Conservation (phyloP, 2,329 filamentous ascomycete genomes). For the Cercospora brassicicola region DNA sequence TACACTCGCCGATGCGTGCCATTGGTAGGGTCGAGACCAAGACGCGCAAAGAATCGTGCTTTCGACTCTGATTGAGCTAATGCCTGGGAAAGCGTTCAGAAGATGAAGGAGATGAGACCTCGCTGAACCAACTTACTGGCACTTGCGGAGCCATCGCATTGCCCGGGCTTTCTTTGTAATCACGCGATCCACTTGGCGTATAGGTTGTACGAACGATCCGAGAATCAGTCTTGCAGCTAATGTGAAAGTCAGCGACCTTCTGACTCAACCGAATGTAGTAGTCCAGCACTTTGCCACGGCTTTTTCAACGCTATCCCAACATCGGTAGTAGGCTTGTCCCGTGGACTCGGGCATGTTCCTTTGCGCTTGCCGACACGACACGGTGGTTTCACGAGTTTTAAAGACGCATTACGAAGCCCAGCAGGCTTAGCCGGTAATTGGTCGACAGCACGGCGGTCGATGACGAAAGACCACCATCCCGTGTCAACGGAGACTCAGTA, state of each 20-base stretch:
- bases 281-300: slow-evolving; percentile 2
- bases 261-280: background rate
- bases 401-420: background rate
- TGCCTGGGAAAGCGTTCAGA: slow-evolving; percentile 6
- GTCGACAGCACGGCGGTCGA: background rate
- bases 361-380: slow-evolving; percentile 3
- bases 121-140: slow-evolving; percentile 1
- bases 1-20: slow-evolving; percentile 40
- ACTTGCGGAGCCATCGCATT: slow-evolving; percentile 18
- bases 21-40: slow-evolving; percentile 43
- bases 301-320: slow-evolving; percentile 2
- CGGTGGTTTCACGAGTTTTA: background rate
- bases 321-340: background rate
- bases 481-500: background rate
- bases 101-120: background rate
- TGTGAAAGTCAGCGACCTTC: background rate
- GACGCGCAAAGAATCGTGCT: slow-evolving; percentile 42
- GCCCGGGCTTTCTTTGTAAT: background rate
- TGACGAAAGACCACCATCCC: slow-evolving; percentile 3
- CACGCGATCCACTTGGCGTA: slow-evolving; percentile 7
- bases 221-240: background rate
- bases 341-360: slow-evolving; percentile 6
- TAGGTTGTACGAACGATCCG: background rate
- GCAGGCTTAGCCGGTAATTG: slow-evolving; percentile 2
- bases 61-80: slow-evolving; percentile 47